Percentiles rank a stretch among this genome's conserved stretches.
These are phyloP conservation scores for Pichia manshurica DNA, from an alignment of 805 yeast species.

Conservation along the genomic window DNA sequence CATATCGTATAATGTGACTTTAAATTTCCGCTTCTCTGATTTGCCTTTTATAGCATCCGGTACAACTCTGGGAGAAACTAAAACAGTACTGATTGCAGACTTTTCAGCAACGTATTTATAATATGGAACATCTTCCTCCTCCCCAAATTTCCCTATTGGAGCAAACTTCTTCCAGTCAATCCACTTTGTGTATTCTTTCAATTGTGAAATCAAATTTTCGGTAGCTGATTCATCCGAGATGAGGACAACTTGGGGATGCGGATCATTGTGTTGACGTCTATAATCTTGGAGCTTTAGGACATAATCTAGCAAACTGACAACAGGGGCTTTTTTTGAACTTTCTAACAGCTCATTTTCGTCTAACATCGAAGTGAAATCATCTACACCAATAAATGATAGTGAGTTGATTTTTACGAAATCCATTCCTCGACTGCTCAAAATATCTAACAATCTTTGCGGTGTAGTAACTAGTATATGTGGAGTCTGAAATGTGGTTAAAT, in stretches of 20 bases:
- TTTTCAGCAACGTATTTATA: conserved; percentile 19
- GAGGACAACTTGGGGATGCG: conserved; percentile 29
- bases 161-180: conserved; percentile 30
- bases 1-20: conserved; percentile 24
- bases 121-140: conserved; percentile 19
- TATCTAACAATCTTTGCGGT: conserved; percentile 33
- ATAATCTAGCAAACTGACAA: conserved; percentile 29
- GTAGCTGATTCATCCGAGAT: conserved; percentile 30
- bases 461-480: conserved; percentile 33
- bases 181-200: conserved; percentile 50
- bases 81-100: conserved; percentile 22
- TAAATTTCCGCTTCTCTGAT: conserved; percentile 14
- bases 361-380: conserved; percentile 31
- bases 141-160: conserved; percentile 23
- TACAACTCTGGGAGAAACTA: conserved; percentile 20
- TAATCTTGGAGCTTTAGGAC: conserved; percentile 30
- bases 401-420: conserved; percentile 26
- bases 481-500: conserved; percentile 18
- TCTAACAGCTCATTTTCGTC: conserved; percentile 17
- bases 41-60: conserved; percentile 4
- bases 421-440: conserved; percentile 30
- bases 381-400: conserved; percentile 28
- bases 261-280: conserved; percentile 26
- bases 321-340: conserved; percentile 22
- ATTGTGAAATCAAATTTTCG: conserved; percentile 42